Conservation (phyloP, 306 rosid species). For the Casuarina glauca region DNA sequence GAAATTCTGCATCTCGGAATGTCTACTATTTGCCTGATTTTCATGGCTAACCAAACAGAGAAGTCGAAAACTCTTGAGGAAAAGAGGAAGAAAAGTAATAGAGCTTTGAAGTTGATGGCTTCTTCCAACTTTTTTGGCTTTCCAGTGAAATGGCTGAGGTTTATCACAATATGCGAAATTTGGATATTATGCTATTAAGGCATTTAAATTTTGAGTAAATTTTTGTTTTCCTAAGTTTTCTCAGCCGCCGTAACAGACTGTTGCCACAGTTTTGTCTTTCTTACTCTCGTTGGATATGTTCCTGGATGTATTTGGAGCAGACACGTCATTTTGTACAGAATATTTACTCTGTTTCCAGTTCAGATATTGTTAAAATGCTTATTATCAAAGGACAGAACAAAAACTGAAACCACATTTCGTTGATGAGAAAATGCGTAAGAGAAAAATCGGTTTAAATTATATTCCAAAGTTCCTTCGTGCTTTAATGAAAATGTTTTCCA, state of each 20-base stretch:
- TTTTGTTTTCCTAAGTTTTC: neutral
- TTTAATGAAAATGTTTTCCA: neutral
- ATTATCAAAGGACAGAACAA: too few species aligned
- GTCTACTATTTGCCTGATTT: neutral
- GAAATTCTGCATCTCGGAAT: neutral
- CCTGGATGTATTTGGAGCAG: neutral
- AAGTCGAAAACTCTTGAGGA: neutral
- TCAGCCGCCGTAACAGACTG: neutral
- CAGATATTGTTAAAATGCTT: too few species aligned
- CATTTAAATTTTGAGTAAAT: neutral
- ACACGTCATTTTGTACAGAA: neutral
- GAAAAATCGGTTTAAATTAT: neutral
- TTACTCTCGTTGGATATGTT: neutral
- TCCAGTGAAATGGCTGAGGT: neutral
- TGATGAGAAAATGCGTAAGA: neutral
- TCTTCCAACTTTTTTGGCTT: neutral
- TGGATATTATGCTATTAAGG: neutral
- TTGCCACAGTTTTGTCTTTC: neutral
- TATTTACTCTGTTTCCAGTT: neutral
- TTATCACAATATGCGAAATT: neutral
- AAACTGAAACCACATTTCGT: too few species aligned
- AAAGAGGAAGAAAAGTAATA: neutral
- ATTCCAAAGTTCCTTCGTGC: neutral
- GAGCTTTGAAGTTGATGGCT: too few species aligned
- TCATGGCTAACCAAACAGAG: neutral